Evolutionary conservation across 2,329 filamentous ascomycete species (phyloP), one percentile per base, ranked within the genome.

Genomic region (Trichoderma simmonsii): DNA sequence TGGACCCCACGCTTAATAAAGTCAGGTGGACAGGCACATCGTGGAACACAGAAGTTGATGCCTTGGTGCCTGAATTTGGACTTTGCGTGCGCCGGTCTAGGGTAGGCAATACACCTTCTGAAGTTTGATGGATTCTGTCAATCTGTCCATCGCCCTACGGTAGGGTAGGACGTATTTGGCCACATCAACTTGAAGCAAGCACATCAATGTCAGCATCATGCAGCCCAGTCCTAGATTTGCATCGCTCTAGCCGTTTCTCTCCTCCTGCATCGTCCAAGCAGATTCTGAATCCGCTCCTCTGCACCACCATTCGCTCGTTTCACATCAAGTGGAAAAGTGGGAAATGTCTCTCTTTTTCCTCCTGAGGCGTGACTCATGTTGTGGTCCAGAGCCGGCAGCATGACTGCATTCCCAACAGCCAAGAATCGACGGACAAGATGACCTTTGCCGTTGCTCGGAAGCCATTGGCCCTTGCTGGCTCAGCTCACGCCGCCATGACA

Each of bases 401-500:
- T 59, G 56, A 70, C 66, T 54, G 57, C 57, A 60, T 68, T 26
- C 39, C 26, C 57, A 28, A 36, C 21, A 28, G 36, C 36, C 54
- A 68, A 60, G 65, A 60, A n/a, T 9, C 26, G 21, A 66, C 63
- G 12, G 43, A 54, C 43, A 9, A 56, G 4, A 66, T 34, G 43
- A 48, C 63, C 28, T 32, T 56, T 65, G 43, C 11, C 15, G 66
- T 62, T 62, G 28, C 66, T 26, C 6, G 57, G 28, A 51, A 54
- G 66, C 18, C 30, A 70, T 70, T 70, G 66, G 66, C 43, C 24
- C 66, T 24, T 54, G 24, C 28, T 12, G 14, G 66, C 66, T 62
- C 66, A 70, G 66, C 66, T 70, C 66, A 70, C 48, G 66, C 66
- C 51, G n/a, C 63, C 48, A 56, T 66, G 63, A 36, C 64, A 28